Evolutionary conservation across 73 alveolate species (phyloP).

Genomic region (Paraurostyla sp.): DNA sequence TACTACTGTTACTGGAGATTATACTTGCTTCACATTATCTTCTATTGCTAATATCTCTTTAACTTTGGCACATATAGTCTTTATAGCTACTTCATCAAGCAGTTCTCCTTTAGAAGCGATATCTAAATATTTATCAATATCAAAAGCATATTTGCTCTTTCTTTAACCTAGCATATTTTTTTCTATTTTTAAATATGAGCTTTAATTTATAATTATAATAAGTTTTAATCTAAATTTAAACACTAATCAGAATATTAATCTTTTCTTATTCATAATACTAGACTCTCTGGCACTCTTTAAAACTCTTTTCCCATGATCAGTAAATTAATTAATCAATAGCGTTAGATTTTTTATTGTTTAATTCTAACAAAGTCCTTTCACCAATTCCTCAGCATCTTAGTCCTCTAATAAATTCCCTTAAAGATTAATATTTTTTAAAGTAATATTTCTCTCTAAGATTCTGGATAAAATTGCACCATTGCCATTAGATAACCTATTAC

Average conservation of each 20-base stretch:
- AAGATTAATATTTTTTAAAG: background rate
- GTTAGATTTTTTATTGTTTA: background rate
- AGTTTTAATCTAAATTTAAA: background rate
- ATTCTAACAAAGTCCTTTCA: background rate
- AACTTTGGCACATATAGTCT: conserved; percentile 79
- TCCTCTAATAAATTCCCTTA: background rate
- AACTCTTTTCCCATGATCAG: background rate
- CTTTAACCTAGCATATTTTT: background rate
- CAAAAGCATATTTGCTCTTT: conserved; percentile 59
- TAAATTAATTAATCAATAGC: background rate
- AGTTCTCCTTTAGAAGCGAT: conserved; percentile 83
- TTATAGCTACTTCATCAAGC: conserved; percentile 81
- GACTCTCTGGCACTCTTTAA: background rate
- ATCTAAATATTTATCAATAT: conserved; percentile 83
- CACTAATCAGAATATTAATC: background rate
- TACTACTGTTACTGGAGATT: conserved; percentile 92
- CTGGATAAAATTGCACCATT: background rate
- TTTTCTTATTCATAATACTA: background rate
- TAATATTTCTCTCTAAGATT: background rate
- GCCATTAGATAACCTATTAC: background rate
- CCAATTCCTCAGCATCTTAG: background rate
- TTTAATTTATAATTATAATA: background rate
- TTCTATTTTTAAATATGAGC: background rate
- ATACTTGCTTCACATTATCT: conserved; percentile 82
- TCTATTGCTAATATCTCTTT: conserved; percentile 83